These are phyloP conservation scores for Chlorella ohadii DNA, from an alignment of 139 green algal species.

Conservation along the genomic window DNA sequence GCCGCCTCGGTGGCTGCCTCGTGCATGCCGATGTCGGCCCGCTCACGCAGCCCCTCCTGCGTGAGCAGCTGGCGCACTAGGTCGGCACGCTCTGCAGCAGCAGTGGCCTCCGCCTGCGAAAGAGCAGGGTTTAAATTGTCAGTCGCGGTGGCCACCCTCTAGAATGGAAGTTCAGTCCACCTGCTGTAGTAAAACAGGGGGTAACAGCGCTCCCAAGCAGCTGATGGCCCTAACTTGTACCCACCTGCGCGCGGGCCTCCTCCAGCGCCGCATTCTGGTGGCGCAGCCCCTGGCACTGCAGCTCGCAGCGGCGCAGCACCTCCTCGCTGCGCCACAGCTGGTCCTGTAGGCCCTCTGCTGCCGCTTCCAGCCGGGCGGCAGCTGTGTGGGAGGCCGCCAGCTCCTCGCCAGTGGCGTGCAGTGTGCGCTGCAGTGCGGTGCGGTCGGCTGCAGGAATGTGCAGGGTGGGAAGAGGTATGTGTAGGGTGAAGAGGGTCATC, in stretches of 20 bases:
- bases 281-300: background rate
- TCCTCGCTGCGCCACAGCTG: conserved; percentile 2
- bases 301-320: background rate
- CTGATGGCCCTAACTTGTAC: too few relatives aligned
- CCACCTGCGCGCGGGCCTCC: background rate
- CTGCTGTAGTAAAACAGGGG: too few relatives aligned
- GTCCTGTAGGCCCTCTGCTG: background rate
- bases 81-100: background rate
- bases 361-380: background rate
- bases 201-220: too few relatives aligned
- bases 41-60: conserved; percentile 29
- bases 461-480: too few relatives aligned
- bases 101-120: background rate
- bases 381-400: background rate
- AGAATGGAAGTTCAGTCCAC: too few relatives aligned
- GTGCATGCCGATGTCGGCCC: conserved; percentile 40
- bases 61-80: background rate
- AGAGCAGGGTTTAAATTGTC: background rate
- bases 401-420: conserved; percentile 19
- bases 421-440: conserved; percentile 22
- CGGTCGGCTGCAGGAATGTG: conserved; percentile 12
- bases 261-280: background rate
- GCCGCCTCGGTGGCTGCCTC: conserved; percentile 30
- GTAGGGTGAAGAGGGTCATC: too few relatives aligned
- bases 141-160: background rate